These are phyloP conservation scores for Fraxinus angustifolia DNA, from an alignment of 305 asterid genomes.

Conservation along the genomic window DNA sequence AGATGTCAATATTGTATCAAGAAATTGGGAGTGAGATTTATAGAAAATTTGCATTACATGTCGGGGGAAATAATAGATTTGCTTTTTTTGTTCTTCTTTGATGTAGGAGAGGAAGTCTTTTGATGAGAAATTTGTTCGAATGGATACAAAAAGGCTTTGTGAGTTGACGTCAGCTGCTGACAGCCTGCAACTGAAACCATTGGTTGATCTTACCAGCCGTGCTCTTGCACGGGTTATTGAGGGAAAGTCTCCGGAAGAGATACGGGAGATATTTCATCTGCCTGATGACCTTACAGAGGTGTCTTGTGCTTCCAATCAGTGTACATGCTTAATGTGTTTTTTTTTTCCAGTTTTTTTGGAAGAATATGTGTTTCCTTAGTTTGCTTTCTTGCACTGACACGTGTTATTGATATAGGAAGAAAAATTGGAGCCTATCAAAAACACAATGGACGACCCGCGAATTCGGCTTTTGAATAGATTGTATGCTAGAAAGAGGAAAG, in stretches of 20 bases:
- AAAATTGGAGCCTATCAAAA: conserved; percentile 91
- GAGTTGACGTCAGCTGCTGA: conserved; percentile 98
- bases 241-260: conserved; percentile 89
- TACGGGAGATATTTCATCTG: conserved; percentile 82
- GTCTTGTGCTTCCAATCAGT: conserved; percentile 59
- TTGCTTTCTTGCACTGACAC: conserved; percentile 22
- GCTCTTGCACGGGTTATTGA: conserved; percentile 95
- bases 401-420: conserved; percentile 66
- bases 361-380: conserved; percentile 8
- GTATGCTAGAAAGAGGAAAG: conserved; percentile 94
- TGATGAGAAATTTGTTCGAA: conserved; percentile 84
- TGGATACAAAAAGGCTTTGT: conserved; percentile 80
- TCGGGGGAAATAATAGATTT: conserved; percentile 37
- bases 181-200: conserved; percentile 82
- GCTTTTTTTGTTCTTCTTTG: background rate
- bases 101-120: conserved; percentile 86
- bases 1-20: conserved; percentile 21
- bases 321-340: conserved; percentile 44
- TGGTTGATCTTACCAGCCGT: conserved; percentile 93
- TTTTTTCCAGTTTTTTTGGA: conserved; percentile 18
- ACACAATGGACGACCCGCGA: conserved; percentile 91
- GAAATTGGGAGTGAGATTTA: background rate
- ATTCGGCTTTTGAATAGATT: conserved; percentile 85
- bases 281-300: conserved; percentile 99
- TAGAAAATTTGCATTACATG: background rate